phyloP scores from a whole-genome alignment of 139 green algal species.

The Auxenochlorella pyrenoidosa region DNA sequence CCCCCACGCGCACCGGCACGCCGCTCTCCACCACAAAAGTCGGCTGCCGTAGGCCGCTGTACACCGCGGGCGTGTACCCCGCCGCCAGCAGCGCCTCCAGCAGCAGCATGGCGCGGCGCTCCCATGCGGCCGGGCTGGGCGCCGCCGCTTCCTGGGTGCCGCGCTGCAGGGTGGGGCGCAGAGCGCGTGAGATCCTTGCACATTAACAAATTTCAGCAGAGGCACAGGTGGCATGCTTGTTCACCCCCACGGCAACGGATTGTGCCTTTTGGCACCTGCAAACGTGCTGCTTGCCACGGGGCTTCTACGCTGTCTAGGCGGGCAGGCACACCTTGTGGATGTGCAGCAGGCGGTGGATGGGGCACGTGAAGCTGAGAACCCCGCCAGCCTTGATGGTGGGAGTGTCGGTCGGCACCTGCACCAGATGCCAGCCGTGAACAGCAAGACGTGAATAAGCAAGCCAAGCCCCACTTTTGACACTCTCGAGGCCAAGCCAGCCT shows the following conservation, averaged over 20 bases:
- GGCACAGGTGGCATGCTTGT: too few relatives aligned
- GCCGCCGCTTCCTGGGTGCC: not conserved
- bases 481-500: too few relatives aligned
- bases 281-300: too few relatives aligned
- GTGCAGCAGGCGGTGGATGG: slow-evolving; percentile 18
- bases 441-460: too few relatives aligned
- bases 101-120: not conserved
- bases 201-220: too few relatives aligned
- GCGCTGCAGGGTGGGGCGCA: not conserved
- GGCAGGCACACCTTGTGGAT: not conserved
- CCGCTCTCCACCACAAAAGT: not conserved
- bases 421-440: not conserved
- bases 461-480: too few relatives aligned
- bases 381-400: not conserved
- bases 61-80: not conserved
- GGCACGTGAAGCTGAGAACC: not conserved
- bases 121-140: not conserved
- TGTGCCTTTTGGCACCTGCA: too few relatives aligned
- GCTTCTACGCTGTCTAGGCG: not conserved
- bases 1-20: not conserved
- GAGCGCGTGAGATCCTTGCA: too few relatives aligned
- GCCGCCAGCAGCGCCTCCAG: slow-evolving; percentile 4
- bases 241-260: too few relatives aligned
- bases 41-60: not conserved
- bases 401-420: not conserved